Conservation (phyloP, 176 grass and related monocot genomes). For the Raddia guianensis region DNA sequence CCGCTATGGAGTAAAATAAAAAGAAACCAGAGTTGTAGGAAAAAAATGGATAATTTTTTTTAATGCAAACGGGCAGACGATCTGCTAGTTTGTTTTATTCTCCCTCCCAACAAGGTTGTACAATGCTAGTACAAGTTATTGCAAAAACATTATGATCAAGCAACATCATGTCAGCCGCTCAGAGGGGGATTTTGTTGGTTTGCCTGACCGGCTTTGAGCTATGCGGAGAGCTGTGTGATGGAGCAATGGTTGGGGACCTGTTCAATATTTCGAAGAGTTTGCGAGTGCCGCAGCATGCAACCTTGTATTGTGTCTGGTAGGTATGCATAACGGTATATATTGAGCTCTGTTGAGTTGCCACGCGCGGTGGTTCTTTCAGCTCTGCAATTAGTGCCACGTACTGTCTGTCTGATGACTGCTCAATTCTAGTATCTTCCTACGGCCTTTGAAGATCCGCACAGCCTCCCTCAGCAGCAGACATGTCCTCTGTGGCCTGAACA, state of each 20-base stretch:
- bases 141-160: constrained; percentile 2
- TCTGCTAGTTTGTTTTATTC: no score
- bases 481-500: constrained; percentile 69
- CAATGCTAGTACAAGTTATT: no score
- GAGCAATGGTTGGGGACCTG: constrained; percentile 33
- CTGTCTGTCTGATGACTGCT: constrained; percentile 51
- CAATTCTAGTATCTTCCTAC: constrained; percentile 52
- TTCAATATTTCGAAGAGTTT: constrained; percentile 50
- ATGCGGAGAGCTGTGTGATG: constrained; percentile 35
- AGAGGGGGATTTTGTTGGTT: constrained; percentile 42
- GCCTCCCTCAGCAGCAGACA: constrained; percentile 77
- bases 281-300: constrained; percentile 81
- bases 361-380: constrained; percentile 77
- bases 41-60: no score
- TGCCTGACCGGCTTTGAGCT: constrained; percentile 2
- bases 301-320: constrained; percentile 93
- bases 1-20: no score
- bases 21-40: no score
- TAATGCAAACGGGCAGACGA: no score
- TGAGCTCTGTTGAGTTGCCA: constrained; percentile 68
- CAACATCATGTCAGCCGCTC: constrained; percentile 11
- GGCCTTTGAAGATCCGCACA: constrained; percentile 61
- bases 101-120: no score
- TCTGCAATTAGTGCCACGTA: constrained; percentile 66
- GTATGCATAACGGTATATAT: constrained; percentile 47